These are phyloP conservation scores for Pterocarpus macrocarpus DNA, from an alignment of 306 rosid genomes.

Conservation along the genomic window DNA sequence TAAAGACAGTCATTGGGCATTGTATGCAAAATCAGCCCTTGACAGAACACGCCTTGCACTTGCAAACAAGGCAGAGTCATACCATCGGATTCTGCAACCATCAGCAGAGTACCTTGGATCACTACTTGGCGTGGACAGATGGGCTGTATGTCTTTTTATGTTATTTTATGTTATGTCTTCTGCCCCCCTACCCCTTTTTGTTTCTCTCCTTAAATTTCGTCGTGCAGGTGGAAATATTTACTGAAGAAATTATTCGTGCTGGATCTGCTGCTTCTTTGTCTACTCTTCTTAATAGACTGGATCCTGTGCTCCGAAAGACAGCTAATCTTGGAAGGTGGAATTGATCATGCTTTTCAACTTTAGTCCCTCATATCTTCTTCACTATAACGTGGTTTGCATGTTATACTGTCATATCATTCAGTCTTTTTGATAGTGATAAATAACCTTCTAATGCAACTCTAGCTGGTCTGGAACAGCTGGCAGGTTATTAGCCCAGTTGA, in stretches of 20 bases:
- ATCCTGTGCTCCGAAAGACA: conserved; percentile 90
- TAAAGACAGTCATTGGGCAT: conserved; percentile 78
- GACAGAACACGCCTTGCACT: conserved; percentile 98
- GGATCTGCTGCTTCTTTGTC: conserved; percentile 99
- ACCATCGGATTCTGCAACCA: conserved; percentile 85
- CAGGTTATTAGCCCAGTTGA: conserved; percentile 98
- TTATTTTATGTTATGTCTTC: conserved; percentile 26
- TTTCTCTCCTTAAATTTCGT: conserved; percentile 55
- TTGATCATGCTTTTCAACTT: conserved; percentile 37
- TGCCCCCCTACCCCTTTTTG: not conserved
- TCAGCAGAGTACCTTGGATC: conserved; percentile 98
- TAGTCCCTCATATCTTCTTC: conserved; percentile 43
- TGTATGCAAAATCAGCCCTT: conserved; percentile 91
- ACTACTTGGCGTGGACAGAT: conserved; percentile 82
- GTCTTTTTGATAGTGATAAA: conserved; percentile 33
- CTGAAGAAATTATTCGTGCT: conserved; percentile 97
- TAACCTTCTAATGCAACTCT: conserved; percentile 54
- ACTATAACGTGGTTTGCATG: conserved; percentile 13
- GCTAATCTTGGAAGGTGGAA: conserved; percentile 95
- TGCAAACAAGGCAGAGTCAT: conserved; percentile 83
- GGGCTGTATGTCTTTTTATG: conserved; percentile 77
- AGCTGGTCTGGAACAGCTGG: conserved; percentile 76
- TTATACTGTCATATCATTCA: conserved; percentile 30
- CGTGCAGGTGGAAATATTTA: conserved; percentile 90
- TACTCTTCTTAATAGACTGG: conserved; percentile 86